These are phyloP conservation scores for Piper betle DNA, from an alignment of 164 flowering plant species.

Conservation along the genomic window DNA sequence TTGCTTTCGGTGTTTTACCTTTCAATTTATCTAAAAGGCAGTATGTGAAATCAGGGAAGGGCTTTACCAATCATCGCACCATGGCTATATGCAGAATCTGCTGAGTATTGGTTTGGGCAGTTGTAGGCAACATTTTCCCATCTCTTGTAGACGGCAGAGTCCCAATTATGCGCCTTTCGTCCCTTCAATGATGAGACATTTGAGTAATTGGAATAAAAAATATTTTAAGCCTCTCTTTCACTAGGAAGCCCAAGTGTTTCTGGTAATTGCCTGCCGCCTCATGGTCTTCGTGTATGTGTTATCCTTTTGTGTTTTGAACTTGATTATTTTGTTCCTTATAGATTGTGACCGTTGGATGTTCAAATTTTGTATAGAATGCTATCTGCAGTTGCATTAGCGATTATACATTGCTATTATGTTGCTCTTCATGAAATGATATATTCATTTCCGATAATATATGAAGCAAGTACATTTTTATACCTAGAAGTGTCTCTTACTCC, in stretches of 20 bases:
- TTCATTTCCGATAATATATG: background rate
- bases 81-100: background rate
- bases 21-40: background rate
- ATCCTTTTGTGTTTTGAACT: background rate
- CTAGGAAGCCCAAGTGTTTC: background rate
- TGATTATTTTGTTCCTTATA: background rate
- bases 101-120: background rate
- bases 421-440: background rate
- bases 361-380: background rate
- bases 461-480: background rate
- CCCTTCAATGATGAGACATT: background rate
- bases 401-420: background rate
- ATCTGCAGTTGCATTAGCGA: background rate
- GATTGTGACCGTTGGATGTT: background rate
- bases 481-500: background rate
- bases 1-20: slow-evolving; percentile 4
- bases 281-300: background rate
- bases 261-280: background rate
- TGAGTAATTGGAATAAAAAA: background rate
- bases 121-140: background rate
- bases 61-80: background rate
- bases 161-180: background rate
- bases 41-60: background rate
- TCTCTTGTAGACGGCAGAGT: background rate
- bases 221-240: background rate